Evolutionary conservation across 768 basidiomycete species (phyloP).

Genomic region (Neoboletus subvelutipes): DNA sequence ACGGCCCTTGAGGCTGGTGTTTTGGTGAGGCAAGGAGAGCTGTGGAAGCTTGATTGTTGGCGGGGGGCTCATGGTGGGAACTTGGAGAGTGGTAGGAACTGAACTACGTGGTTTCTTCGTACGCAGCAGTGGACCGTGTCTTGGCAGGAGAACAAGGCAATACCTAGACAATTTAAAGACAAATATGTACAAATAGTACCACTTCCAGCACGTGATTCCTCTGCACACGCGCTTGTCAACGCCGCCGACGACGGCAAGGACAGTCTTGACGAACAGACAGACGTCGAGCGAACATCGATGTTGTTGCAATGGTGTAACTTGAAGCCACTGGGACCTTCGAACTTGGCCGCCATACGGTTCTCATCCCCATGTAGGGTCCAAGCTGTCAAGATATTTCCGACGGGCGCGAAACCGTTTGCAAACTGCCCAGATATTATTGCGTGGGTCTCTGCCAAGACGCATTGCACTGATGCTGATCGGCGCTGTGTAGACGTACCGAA

Average conservation of each 20-base stretch:
- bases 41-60: constrained; percentile 57
- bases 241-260: background rate
- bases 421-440: constrained; percentile 60
- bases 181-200: constrained; percentile 18
- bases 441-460: constrained; percentile 38
- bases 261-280: background rate
- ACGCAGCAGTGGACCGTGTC: background rate
- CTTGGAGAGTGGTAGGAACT: background rate
- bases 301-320: constrained; percentile 72
- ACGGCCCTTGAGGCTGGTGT: constrained; percentile 41
- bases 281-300: constrained; percentile 26
- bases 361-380: constrained; percentile 64
- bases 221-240: background rate
- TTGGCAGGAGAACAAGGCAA: background rate
- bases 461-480: background rate
- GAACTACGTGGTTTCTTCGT: background rate
- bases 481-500: constrained; percentile 55
- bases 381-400: constrained; percentile 69
- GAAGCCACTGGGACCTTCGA: constrained; percentile 53
- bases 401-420: constrained; percentile 58
- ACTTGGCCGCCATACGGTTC: constrained; percentile 72
- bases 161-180: background rate
- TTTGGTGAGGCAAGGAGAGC: constrained; percentile 34
- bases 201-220: constrained; percentile 16
- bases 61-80: constrained; percentile 46